phyloP scores from a whole-genome alignment of 495 filamentous ascomycete species.

The Penicillium coffeae region DNA sequence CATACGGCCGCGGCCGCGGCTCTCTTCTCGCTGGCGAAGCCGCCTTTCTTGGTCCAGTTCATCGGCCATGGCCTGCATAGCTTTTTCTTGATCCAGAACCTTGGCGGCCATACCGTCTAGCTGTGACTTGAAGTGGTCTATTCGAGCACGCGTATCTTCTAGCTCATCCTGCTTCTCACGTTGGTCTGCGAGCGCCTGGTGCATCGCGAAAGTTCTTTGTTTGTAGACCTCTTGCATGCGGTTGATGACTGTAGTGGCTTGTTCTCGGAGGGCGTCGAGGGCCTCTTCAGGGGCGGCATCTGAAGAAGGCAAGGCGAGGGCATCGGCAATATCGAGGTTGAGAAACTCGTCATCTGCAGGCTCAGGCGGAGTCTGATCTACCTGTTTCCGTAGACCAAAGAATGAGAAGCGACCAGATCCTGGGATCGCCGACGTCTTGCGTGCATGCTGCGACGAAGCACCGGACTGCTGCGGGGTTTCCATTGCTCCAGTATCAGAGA shows the following conservation, averaged over 20 bases:
- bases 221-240: conserved; percentile 71
- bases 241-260: conserved; percentile 60
- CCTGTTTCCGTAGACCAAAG: conserved; percentile 35
- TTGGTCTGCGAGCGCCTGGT: conserved; percentile 58
- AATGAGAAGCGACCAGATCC: conserved; percentile 34
- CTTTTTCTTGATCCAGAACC: conserved; percentile 59
- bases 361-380: conserved; percentile 26
- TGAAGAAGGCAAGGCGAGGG: conserved; percentile 56
- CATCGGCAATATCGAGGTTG: conserved; percentile 58
- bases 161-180: conserved; percentile 66
- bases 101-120: conserved; percentile 72
- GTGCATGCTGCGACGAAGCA: conserved; percentile 28
- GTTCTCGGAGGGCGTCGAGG: conserved; percentile 65
- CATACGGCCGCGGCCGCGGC: conserved; percentile 39
- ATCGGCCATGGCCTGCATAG: conserved; percentile 58
- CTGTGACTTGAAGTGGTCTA: conserved; percentile 64
- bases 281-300: conserved; percentile 57
- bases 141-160: conserved; percentile 68
- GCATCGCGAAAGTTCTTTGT: conserved; percentile 54
- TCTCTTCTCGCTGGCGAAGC: conserved; percentile 51
- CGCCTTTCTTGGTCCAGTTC: conserved; percentile 61
- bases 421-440: conserved; percentile 30
- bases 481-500: conserved; percentile 21
- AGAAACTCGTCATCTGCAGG: conserved; percentile 59
- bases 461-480: conserved; percentile 16